Base-by-base conservation (phyloP, 129 eudicot genomes). In the Helichrysum umbraculigerum region DNA sequence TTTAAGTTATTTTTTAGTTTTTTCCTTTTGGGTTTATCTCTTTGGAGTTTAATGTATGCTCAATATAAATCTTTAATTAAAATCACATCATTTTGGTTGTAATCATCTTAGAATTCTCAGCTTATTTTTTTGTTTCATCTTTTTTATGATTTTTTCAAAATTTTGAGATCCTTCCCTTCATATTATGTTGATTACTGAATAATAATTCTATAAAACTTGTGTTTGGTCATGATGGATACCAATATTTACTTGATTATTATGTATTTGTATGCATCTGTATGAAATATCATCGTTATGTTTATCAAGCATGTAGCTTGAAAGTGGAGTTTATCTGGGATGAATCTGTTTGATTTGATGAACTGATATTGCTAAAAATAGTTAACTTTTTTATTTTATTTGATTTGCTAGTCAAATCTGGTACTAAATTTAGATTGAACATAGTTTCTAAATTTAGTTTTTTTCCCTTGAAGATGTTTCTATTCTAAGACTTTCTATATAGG, bases 321-420 rank as follows among this genome's bases (percentile, higher is more conserved):
- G 62, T 56, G 10, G 62, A 56, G 59, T 52, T 37, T n/a, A 10
- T 69, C 21, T 41, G 28, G 17, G 37, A 70, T 56, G 33, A 66
- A 39, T 79, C 9, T 72, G 32, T 54, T 52, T 33, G 9, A 11
- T 72, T 72, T 16, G 35, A 51, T 65, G 78, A 33, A 35, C 16
- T 79, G 76, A 78, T 47, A 19, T 37, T 67, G 81, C 68, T 63
- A 20, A 35, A 70, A 61, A 60, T 14, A 70, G 76, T 70, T 61
- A 22, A 59, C 65, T 68, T 76, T 67, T 67, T 9, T 56, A 37
- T 57, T 57, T 57, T 37, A 39, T 57, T 57, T 37, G 42, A 52
- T 25, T 51, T 4, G 7, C 20, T 37, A 67, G 75, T 77, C 69
- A 77, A 76, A 68, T 51, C 7, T 17, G n/a, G 42, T 68, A 5